phyloP scores from a whole-genome alignment of 441 rosid species.

The Gossypium schwendimanii region DNA sequence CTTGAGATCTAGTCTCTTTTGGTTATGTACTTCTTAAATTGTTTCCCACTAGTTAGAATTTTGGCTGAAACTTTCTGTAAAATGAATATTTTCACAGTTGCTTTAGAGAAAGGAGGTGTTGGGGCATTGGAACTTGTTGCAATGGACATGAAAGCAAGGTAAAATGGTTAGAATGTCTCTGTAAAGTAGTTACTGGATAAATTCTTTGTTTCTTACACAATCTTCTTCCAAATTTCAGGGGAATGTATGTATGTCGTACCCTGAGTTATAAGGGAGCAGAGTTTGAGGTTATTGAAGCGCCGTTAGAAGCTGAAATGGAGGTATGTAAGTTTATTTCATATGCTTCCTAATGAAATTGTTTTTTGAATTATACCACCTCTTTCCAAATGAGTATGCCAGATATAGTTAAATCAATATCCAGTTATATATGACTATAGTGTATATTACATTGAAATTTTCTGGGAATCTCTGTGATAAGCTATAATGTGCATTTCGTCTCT shows the following conservation, averaged over 20 bases:
- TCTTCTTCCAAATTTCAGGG: conserved; percentile 49
- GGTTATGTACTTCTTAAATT: not conserved
- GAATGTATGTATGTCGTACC: conserved; percentile 98
- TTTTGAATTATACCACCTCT: not conserved
- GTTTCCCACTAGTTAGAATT: conserved; percentile 1
- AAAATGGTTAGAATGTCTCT: conserved; percentile 14
- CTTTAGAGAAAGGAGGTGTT: conserved; percentile 96
- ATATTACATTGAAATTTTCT: not conserved
- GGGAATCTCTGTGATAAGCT: not conserved
- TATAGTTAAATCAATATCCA: not conserved
- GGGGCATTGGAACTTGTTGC: conserved; percentile 99
- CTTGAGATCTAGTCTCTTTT: not conserved
- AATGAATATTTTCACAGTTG: conserved; percentile 47
- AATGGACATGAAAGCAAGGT: conserved; percentile 99
- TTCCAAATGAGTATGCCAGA: not conserved
- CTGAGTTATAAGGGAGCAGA: conserved; percentile 94
- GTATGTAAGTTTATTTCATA: conserved; percentile 27
- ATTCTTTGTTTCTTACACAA: conserved; percentile 16
- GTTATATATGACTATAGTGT: not conserved
- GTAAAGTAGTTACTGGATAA: conserved; percentile 13
- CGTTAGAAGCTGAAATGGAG: conserved; percentile 85
- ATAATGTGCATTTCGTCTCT: not conserved
- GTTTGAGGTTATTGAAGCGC: conserved; percentile 92
- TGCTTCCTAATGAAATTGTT: conserved; percentile 10
- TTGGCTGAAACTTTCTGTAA: not conserved